Conservation (phyloP, 2,329 filamentous ascomycete species). For the Arthrobotrys musiformis region DNA sequence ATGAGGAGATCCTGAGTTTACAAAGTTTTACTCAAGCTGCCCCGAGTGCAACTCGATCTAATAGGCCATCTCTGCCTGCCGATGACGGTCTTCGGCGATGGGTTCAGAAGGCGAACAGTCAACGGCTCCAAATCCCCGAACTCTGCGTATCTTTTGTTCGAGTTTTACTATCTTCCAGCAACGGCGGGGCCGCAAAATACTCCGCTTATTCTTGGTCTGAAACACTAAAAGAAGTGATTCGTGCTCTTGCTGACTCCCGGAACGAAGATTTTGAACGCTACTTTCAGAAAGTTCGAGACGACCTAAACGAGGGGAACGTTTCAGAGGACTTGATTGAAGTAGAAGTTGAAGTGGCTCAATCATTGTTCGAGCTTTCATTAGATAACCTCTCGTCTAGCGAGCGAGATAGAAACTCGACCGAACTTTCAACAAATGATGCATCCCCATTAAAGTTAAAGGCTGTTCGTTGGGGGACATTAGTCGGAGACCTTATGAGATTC, state of each 20-base stretch:
- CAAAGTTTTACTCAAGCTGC: constrained; percentile 54
- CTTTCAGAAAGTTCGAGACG: constrained; percentile 56
- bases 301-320: constrained; percentile 42
- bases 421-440: constrained; percentile 52
- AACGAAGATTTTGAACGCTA: constrained; percentile 57
- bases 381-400: constrained; percentile 64
- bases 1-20: constrained; percentile 51
- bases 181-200: constrained; percentile 55
- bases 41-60: constrained; percentile 33
- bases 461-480: constrained; percentile 57
- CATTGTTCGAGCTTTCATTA: constrained; percentile 72
- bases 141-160: constrained; percentile 71
- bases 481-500: constrained; percentile 58
- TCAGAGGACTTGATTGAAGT: constrained; percentile 12
- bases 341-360: constrained; percentile 66
- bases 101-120: constrained; percentile 65
- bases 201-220: constrained; percentile 59
- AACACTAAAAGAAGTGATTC: constrained; percentile 56
- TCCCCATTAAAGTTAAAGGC: constrained; percentile 55
- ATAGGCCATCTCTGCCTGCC: constrained; percentile 59
- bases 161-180: constrained; percentile 54
- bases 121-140: constrained; percentile 70
- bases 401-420: constrained; percentile 56
- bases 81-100: constrained; percentile 68
- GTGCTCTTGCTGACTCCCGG: constrained; percentile 56